These are phyloP conservation scores for Stephania cephalantha DNA, from an alignment of 164 flowering plant genomes.

Conservation along the genomic window DNA sequence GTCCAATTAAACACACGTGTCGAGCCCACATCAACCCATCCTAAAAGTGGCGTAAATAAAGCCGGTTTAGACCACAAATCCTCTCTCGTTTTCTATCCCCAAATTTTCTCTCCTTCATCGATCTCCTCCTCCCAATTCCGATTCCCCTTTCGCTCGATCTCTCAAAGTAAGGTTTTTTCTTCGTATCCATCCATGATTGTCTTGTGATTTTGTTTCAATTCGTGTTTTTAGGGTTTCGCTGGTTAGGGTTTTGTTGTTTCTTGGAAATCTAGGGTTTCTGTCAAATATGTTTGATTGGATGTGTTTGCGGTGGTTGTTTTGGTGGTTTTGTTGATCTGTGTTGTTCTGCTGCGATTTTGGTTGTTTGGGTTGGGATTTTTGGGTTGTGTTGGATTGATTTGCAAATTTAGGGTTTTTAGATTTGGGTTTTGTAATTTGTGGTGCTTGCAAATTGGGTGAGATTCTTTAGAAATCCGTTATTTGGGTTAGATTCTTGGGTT, in stretches of 20 bases:
- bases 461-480: too few species aligned
- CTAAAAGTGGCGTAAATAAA: background rate
- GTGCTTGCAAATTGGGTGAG: background rate
- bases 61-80: background rate
- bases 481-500: too few species aligned
- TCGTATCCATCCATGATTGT: background rate
- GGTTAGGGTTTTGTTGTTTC: background rate
- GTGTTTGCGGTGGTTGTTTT: too few species aligned
- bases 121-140: background rate
- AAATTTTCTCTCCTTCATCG: background rate
- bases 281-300: too few species aligned
- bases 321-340: too few species aligned
- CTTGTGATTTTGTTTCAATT: background rate
- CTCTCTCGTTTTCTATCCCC: background rate
- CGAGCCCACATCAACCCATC: background rate
- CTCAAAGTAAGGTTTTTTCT: background rate
- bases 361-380: background rate
- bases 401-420: background rate
- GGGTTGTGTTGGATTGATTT: background rate
- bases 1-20: background rate
- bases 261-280: too few species aligned
- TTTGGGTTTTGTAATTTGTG: background rate
- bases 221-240: background rate
- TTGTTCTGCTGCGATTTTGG: too few species aligned
- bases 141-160: background rate